These are phyloP conservation scores for Clavariopsis aquatica DNA, from an alignment of 495 filamentous ascomycete species.

Conservation along the genomic window DNA sequence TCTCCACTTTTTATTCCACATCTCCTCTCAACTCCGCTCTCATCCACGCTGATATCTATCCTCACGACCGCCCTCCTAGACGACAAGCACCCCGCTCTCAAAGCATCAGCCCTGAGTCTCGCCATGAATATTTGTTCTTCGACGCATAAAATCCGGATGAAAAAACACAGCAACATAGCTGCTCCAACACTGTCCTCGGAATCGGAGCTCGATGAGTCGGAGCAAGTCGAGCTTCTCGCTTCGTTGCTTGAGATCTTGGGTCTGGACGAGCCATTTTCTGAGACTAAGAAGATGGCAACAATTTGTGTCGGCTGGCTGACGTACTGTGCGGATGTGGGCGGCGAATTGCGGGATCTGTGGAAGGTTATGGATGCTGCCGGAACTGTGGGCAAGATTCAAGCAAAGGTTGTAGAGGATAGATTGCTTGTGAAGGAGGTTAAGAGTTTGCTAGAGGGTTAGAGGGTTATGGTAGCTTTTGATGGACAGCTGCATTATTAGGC, in stretches of 20 bases:
- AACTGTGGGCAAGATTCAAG: slow-evolving; percentile 57
- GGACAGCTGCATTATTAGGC: too few species aligned
- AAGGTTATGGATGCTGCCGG: slow-evolving; percentile 67
- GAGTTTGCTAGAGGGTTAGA: slow-evolving; percentile 41
- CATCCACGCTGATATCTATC: slow-evolving; percentile 49
- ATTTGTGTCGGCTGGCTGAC: slow-evolving; percentile 71
- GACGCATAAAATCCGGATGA: slow-evolving; percentile 65
- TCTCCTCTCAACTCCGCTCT: slow-evolving; percentile 42
- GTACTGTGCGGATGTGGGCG: slow-evolving; percentile 67
- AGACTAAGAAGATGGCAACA: slow-evolving; percentile 71
- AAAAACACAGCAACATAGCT: slow-evolving; percentile 55
- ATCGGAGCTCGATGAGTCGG: slow-evolving; percentile 58
- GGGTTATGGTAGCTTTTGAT: too few species aligned
- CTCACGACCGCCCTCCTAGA: slow-evolving; percentile 59
- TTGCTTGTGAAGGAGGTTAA: slow-evolving; percentile 65
- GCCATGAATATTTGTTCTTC: slow-evolving; percentile 76
- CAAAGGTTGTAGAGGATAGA: slow-evolving; percentile 49
- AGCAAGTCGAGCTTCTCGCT: slow-evolving; percentile 77
- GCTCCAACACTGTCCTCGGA: slow-evolving; percentile 3
- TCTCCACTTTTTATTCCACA: slow-evolving; percentile 48
- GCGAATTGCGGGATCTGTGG: slow-evolving; percentile 74
- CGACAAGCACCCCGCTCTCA: slow-evolving; percentile 52
- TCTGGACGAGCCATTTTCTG: slow-evolving; percentile 64
- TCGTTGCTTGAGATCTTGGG: slow-evolving; percentile 73
- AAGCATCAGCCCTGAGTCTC: slow-evolving; percentile 79